Base-by-base conservation (phyloP, 805 yeast species). In the Lipomyces chichibuensis region DNA sequence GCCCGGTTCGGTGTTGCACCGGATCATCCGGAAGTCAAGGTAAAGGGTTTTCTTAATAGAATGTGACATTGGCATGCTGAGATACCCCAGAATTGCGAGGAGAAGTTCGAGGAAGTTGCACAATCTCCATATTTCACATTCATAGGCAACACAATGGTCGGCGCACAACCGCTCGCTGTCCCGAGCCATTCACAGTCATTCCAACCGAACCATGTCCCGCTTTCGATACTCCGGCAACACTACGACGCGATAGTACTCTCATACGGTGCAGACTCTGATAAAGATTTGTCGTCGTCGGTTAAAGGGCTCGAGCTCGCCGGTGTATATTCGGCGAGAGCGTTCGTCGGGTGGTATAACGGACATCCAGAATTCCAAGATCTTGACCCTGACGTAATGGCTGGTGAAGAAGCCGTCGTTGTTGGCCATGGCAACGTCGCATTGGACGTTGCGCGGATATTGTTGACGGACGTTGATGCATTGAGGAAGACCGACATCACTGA, bases 1-100 rank as follows among this genome's bases (percentile, higher is more conserved):
- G 87, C 93, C 54, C 79, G 99, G 46, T 93, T 85, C 75, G 99
- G 99, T 1, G 98, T 95, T n/a, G 98, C 99, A 0, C 99, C 99
- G 1, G 99, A 95, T 78, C 98, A 95, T 78, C 97, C 97, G 0
- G 98, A 95, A 74, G 98, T 95, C 39, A 94, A 93, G 69, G 74
- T 71, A 29, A 11, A 37, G 4, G 23, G 32, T 14, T 43, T n/a
- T 23, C 25, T 46, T 58, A 14, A 35, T 58, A 27, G 9, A 29
- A 39, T 29, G 4, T 14, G 37, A 11, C 32, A 29, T 7, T 5
- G 1, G 14, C 1, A 11, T 54, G 6, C 32, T 43, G 49, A 43
- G n/a, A 8, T 33, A 51, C 49, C 8, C 9, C 51, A 72, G 70
- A 78, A 79, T 66, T 81, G 84, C 81, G 83, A 88, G 76, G 89